phyloP scores from a whole-genome alignment of 208 protist species.

The Crithidia acanthocephali region DNA sequence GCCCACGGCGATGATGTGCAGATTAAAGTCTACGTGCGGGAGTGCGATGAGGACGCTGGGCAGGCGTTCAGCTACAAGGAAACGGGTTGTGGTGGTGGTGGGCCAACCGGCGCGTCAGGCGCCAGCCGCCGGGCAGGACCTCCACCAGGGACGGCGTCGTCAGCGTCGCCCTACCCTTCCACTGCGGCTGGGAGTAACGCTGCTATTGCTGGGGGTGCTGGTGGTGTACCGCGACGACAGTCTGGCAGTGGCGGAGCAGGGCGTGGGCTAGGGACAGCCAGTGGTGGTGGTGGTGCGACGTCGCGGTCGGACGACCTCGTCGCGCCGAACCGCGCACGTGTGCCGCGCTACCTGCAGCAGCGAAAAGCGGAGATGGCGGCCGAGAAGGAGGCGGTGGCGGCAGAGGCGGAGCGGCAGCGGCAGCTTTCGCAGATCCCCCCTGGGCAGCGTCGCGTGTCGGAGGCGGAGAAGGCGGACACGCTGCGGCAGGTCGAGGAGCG shows the following conservation, averaged over 20 bases:
- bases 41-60: constrained; percentile 71
- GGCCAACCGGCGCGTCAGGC: neutral
- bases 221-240: neutral
- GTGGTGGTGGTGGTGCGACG: neutral
- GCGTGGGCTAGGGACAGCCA: too few species aligned
- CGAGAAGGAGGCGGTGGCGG: constrained; percentile 65
- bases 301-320: neutral
- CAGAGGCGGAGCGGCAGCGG: constrained; percentile 53
- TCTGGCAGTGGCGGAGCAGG: neutral
- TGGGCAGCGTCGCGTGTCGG: constrained; percentile 79
- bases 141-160: too few species aligned
- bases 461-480: constrained; percentile 75
- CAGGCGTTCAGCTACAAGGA: constrained; percentile 64
- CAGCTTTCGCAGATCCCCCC: constrained; percentile 78
- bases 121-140: too few species aligned
- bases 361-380: constrained; percentile 84
- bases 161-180: too few species aligned
- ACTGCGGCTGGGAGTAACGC: neutral
- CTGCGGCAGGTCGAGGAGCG: constrained; percentile 55
- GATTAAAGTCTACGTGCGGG: constrained; percentile 85
- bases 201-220: neutral
- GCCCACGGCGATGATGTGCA: constrained; percentile 56
- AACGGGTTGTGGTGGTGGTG: constrained; percentile 14
- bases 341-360: constrained; percentile 78
- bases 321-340: constrained; percentile 41